phyloP scores from a whole-genome alignment of 345 rosid species.

The Citrus inodora region DNA sequence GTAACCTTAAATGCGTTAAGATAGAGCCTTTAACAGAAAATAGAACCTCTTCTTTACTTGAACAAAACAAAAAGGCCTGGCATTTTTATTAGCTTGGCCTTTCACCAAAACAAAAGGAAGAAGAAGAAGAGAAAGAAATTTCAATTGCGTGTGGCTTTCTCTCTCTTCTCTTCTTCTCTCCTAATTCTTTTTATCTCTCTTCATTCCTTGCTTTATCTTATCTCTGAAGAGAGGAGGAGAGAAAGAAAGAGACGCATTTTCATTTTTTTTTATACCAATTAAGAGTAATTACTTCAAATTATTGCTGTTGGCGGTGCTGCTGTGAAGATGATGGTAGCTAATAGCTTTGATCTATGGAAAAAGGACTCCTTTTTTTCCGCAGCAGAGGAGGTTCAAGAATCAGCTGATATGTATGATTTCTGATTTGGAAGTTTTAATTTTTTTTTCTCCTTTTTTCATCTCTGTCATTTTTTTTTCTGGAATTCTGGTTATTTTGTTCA shows the following conservation, averaged over 20 bases:
- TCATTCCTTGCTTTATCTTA: constrained; percentile 34
- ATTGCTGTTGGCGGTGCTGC: background rate
- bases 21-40: background rate
- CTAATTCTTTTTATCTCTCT: constrained; percentile 27
- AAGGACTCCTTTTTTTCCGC: constrained; percentile 84
- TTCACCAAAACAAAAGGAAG: background rate
- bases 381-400: constrained; percentile 94
- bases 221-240: constrained; percentile 18
- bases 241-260: background rate
- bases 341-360: constrained; percentile 81
- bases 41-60: constrained; percentile 14
- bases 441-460: background rate
- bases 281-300: background rate
- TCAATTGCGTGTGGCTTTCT: background rate
- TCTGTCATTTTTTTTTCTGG: too few relatives aligned
- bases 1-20: too few relatives aligned
- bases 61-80: too few relatives aligned
- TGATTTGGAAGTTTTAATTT: background rate
- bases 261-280: background rate
- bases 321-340: constrained; percentile 76
- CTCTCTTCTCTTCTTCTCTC: constrained; percentile 8
- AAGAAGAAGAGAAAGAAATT: constrained; percentile 6
- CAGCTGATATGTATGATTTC: constrained; percentile 68
- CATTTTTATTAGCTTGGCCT: too few relatives aligned
- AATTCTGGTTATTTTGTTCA: background rate